Base-by-base conservation (phyloP, 306 rosid genomes). In the Cucurbita moschata region DNA sequence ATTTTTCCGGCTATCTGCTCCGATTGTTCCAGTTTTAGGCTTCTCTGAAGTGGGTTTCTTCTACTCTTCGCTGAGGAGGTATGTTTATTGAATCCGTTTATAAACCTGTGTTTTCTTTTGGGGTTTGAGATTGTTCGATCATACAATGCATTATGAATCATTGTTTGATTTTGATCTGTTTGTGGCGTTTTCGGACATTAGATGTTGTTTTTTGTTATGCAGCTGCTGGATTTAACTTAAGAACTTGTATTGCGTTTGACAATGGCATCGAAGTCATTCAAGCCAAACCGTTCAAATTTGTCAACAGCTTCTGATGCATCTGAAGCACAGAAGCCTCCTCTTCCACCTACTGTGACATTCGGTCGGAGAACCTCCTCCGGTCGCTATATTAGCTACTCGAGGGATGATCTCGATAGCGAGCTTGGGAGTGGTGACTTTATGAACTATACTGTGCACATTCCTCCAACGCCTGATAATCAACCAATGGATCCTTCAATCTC, bases 341-440 rank as follows among this genome's bases (percentile, higher is more conserved):
- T 90, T 53, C 93, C 93, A 70, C 94, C 98, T 19, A 75, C 87
- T 1, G 92, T 93, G 46, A 88, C 92, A 56, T 90, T 90, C 59
- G 96, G 82, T 58, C 76, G 98, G 77, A 86, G 98, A 80, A 90
- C 98, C 61, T 79, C 97, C 15, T 90, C 97, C 0, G 98, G 98
- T 71, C 96, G 98, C 59, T 88, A 90, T 71, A 60, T 86, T 69
- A 93, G 84, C 85, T 90, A 93, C 88, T 90, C 98, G 0, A 88
- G 96, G 77, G 96, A 93, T 85, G 96, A 88, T 83, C 97, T 93
- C 26, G 98, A 93, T 72, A 93, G 98, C 74, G 98, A 93, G 74
- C 77, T 90, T 21, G 93, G 93, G 72, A 87, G 86, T 63, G 76
- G 60, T 68, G 98, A 90, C 52, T 93, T 79, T 77, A 80, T 83